Base-by-base conservation (phyloP, 2,329 filamentous ascomycete genomes). In the Parasarocladium wereldwijsianum region DNA sequence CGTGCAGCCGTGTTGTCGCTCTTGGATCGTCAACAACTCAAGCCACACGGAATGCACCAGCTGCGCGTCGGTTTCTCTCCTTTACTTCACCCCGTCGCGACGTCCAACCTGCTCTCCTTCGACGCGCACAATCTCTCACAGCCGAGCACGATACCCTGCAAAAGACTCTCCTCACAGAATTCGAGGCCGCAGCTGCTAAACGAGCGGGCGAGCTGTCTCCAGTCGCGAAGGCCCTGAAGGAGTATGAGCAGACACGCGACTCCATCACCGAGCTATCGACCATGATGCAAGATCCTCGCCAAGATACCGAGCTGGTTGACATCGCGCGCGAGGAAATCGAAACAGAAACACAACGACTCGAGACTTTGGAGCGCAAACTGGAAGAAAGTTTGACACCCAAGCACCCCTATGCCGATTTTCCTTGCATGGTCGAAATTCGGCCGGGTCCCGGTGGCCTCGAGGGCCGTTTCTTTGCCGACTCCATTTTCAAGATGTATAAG, bases 361-460 rank as follows among this genome's bases (percentile, higher is more conserved):
- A 66, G 3, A 47, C 55, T 1, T 66, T 92, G 16, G 73, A 74
- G 0, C 64, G 64, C 21, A 70, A 68, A 20, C 66, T 98, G 24
- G 83, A 83, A 16, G 71, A 67, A 14, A 74, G 80, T 26, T 66
- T 98, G 31, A 80, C 93, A 11, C 90, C 90, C 1, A 71, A 74
- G 23, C 86, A 98, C 50, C 82, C 86, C 3, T 98, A 94, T 49
- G 83, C 83, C 18, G 70, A 84, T 37, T 67, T 96, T 41, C 84
- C 86, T 31, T 96, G 87, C 51, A 66, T 98, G 38, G 57, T 98
- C 24, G 90, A 98, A 55, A 80, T 98, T 35, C 72, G 86, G 1
- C 90, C 90, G 0, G 90, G 90, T 0, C 86, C 85, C 0, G 90
- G 90, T 21, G 90, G 90, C 3, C 75, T 84, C 34, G 90, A 98